phyloP scores from a whole-genome alignment of 805 yeast genomes.

The Candida sonorensis region DNA sequence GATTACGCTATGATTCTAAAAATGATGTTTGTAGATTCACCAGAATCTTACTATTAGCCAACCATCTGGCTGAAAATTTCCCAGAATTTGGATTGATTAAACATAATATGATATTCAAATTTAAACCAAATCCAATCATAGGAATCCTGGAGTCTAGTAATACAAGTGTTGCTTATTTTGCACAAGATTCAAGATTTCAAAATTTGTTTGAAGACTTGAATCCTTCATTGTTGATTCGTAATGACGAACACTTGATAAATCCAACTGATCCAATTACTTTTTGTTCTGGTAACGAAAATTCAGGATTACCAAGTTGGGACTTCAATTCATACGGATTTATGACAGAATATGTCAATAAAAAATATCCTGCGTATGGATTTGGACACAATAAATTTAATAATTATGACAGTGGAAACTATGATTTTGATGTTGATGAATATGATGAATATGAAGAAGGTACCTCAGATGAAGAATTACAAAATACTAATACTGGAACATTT shows the following conservation, averaged over 20 bases:
- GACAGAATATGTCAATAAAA: constrained; percentile 24
- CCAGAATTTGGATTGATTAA: constrained; percentile 48
- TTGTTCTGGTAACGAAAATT: constrained; percentile 10
- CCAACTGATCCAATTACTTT: constrained; percentile 6
- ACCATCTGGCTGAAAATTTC: constrained; percentile 43
- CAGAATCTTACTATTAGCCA: constrained; percentile 44
- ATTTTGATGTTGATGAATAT: constrained; percentile 11
- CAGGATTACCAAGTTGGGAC: constrained; percentile 24
- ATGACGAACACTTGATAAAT: constrained; percentile 1
- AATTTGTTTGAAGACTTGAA: constrained; percentile 14
- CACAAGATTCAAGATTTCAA: constrained; percentile 20
- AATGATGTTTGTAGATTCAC: constrained; percentile 46
- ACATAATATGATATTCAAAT: constrained; percentile 38
- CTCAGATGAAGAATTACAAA: too few relatives aligned
- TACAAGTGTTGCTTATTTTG: constrained; percentile 18
- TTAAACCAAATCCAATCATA: constrained; percentile 8
- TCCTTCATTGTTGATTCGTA: constrained; percentile 5
- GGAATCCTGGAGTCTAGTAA: constrained; percentile 10
- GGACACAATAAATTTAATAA: neutral
- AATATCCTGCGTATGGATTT: constrained; percentile 14
- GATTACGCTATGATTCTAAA: constrained; percentile 38
- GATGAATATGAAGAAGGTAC: constrained; percentile 15
- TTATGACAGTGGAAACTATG: constrained; percentile 3
- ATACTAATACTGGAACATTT: too few relatives aligned
- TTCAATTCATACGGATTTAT: constrained; percentile 26